Percentiles rank a stretch among this genome's conserved stretches.
Conservation (phyloP, 441 rosid genomes). For the Metrosideros polymorpha region DNA sequence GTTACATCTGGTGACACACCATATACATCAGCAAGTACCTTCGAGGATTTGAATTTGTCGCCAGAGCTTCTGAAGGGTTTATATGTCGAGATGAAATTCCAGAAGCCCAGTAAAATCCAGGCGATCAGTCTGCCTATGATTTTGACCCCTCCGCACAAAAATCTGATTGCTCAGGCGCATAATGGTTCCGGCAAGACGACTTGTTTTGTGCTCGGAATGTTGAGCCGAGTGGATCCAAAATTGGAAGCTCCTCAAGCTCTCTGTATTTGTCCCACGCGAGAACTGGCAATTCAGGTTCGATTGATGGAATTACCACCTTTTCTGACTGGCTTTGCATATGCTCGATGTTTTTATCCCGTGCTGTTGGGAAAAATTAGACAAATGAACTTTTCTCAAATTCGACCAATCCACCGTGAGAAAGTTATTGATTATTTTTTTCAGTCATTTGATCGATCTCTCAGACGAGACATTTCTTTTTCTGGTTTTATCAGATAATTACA, state of each 20-base stretch:
- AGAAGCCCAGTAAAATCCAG: conserved; percentile 94
- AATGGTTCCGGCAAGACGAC: conserved; percentile 98
- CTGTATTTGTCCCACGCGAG: conserved; percentile 93
- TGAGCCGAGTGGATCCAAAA: conserved; percentile 69
- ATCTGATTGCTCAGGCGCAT: conserved; percentile 91
- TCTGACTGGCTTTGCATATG: not conserved
- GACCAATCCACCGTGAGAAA: not conserved
- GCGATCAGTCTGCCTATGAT: conserved; percentile 93
- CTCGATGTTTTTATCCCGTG: not conserved
- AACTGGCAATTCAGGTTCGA: conserved; percentile 80
- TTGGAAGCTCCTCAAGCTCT: conserved; percentile 75
- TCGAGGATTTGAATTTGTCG: conserved; percentile 78
- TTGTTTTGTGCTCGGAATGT: conserved; percentile 93
- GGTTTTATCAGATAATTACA: not conserved
- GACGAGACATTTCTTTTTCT: not conserved
- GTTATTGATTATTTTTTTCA: not conserved
- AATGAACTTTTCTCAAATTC: not conserved
- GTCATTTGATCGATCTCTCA: not conserved
- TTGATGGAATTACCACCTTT: not conserved
- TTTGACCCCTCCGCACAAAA: conserved; percentile 69
- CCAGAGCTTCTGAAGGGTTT: conserved; percentile 80
- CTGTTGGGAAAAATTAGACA: not conserved
- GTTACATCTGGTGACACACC: conserved; percentile 74
- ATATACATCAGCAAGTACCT: conserved; percentile 66
- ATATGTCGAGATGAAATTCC: conserved; percentile 85